Evolutionary conservation across 176 grass and related monocot species (phyloP).

Genomic region (Paspalum notatum): DNA sequence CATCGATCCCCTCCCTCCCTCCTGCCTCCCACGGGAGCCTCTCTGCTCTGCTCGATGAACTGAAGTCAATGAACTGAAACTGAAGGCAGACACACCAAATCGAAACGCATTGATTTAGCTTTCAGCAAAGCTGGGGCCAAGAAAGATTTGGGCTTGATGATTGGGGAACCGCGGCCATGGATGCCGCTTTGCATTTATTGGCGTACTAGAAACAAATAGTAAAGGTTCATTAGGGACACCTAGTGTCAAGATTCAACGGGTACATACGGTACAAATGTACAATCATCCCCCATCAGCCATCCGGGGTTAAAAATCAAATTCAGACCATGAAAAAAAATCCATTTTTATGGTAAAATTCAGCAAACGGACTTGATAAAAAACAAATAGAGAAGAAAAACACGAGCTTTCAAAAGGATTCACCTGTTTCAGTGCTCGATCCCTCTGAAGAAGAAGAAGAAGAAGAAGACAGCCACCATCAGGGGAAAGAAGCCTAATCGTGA

Average conservation of each 20-base stretch:
- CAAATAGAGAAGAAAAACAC: background rate
- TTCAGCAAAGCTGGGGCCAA: background rate
- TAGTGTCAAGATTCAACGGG: conserved; percentile 33
- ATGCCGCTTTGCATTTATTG: conserved; percentile 1
- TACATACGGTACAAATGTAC: conserved; percentile 35
- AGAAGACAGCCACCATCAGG: background rate
- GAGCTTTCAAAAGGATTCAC: too few relatives aligned
- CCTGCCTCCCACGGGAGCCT: background rate
- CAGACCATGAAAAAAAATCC: background rate
- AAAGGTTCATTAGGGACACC: conserved; percentile 44
- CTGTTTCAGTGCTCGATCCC: background rate
- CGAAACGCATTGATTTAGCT: background rate
- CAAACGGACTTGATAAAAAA: background rate
- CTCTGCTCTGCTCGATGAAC: too few relatives aligned
- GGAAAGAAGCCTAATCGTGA: background rate
- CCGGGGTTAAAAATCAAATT: background rate
- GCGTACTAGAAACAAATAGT: conserved; percentile 49
- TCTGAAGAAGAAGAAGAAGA: background rate
- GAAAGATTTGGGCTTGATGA: conserved; percentile 6
- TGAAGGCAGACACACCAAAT: background rate
- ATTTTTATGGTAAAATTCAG: conserved; percentile 35
- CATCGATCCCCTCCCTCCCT: too few relatives aligned
- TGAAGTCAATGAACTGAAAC: background rate
- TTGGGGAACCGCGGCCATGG: background rate
- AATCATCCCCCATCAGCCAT: background rate